A percentile compares a stretch with the other conserved stretches of the same genome.
phyloP scores from a whole-genome alignment of 169 alveolate genomes.

The Plasmodium fragile region DNA sequence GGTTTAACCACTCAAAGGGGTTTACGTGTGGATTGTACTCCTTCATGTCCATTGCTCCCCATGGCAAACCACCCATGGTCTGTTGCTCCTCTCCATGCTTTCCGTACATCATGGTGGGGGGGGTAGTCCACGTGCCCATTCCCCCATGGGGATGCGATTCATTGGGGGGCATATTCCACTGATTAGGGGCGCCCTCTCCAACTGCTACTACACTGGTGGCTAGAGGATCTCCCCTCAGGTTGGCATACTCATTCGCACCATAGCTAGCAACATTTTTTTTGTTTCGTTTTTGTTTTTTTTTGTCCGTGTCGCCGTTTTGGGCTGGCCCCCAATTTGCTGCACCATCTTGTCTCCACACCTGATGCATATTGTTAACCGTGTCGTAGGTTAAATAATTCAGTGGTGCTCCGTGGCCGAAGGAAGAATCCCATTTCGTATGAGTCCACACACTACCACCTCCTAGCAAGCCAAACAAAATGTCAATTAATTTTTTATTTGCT shows the following conservation, averaged over 20 bases:
- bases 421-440: not conserved
- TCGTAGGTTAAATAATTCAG: constrained; percentile 17
- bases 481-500: constrained; percentile 36
- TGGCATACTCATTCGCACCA: not conserved
- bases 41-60: not conserved
- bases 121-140: not conserved
- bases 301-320: not conserved
- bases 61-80: not conserved
- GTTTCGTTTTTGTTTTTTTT: not conserved
- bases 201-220: not conserved
- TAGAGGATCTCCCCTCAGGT: not conserved
- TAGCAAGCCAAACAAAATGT: constrained; percentile 35
- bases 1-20: not conserved
- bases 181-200: not conserved
- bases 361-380: constrained; percentile 20
- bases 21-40: not conserved
- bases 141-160: not conserved
- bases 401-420: not conserved
- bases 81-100: not conserved
- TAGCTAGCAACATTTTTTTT: not conserved
- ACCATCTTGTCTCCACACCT: constrained; percentile 9
- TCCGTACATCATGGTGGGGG: not conserved
- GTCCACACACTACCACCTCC: constrained; percentile 14
- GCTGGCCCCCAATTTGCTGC: not conserved
- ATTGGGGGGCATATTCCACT: not conserved